Percentiles rank a stretch among this genome's conserved stretches.
Conservation (phyloP, 768 basidiomycete species). For the Dioszegia aurantiaca region DNA sequence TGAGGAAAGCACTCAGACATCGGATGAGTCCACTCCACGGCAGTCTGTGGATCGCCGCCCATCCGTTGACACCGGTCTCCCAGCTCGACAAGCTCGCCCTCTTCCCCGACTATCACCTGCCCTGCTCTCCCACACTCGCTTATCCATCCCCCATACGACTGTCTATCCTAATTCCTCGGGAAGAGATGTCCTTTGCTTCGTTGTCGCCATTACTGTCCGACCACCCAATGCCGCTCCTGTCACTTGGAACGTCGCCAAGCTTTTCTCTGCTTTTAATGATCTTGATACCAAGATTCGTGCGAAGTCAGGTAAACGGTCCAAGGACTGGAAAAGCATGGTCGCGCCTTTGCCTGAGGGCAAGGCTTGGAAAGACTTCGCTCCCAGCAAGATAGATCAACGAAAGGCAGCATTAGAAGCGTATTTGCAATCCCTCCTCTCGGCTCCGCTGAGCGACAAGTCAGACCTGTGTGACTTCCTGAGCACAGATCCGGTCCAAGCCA, state of each 20-base stretch:
- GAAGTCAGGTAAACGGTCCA: conserved; percentile 61
- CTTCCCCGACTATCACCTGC: conserved; percentile 30
- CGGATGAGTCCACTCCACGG: conserved; percentile 10
- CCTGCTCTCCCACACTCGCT: conserved; percentile 70
- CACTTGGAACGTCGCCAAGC: conserved; percentile 83
- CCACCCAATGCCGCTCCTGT: conserved; percentile 38
- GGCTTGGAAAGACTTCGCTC: conserved; percentile 95
- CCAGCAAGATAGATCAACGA: conserved; percentile 91
- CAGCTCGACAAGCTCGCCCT: conserved; percentile 4
- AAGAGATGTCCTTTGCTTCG: conserved; percentile 86
- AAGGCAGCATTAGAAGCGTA: conserved; percentile 76
- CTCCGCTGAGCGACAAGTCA: conserved; percentile 80
- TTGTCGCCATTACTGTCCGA: conserved; percentile 62
- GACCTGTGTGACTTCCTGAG: conserved; percentile 90
- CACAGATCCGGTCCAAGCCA: conserved; percentile 79
- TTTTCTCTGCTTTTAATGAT: conserved; percentile 86
- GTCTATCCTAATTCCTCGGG: conserved; percentile 85
- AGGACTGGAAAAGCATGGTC: conserved; percentile 65
- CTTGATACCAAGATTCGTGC: conserved; percentile 74
- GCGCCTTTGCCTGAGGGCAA: conserved; percentile 81
- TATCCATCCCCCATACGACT: conserved; percentile 73
- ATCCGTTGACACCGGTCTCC: conserved; percentile 2
- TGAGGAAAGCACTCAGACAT: neutral
- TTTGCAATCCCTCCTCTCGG: conserved; percentile 73
- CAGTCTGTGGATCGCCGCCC: conserved; percentile 7